Percentiles rank a stretch among this genome's conserved stretches.
These are phyloP conservation scores for Aspergillus novofumigatus DNA, from an alignment of 2,329 filamentous ascomycete species.

Conservation along the genomic window DNA sequence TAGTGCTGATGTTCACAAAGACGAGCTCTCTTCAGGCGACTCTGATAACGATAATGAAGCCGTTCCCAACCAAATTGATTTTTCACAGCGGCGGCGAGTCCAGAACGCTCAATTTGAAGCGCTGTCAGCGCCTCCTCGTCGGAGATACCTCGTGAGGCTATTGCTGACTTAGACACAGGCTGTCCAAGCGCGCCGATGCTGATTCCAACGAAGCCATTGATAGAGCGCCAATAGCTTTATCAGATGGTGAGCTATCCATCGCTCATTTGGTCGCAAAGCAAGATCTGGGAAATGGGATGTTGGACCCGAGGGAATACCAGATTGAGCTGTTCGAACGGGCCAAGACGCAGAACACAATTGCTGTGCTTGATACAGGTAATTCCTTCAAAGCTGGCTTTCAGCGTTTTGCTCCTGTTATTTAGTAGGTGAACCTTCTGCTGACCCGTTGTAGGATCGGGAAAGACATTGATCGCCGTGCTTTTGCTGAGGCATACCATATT, in stretches of 20 bases:
- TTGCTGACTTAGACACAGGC: slow-evolving; percentile 20
- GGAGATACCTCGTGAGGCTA: not conserved
- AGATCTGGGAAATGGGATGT: slow-evolving; percentile 58
- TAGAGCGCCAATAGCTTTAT: slow-evolving; percentile 23
- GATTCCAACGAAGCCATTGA: slow-evolving; percentile 39
- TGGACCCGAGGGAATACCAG: slow-evolving; percentile 83
- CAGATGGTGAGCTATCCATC: slow-evolving; percentile 50
- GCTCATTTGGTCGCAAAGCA: slow-evolving; percentile 52
- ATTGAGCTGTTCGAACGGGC: slow-evolving; percentile 85
- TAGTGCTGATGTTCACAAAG: slow-evolving; percentile 1
- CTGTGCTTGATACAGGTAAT: slow-evolving; percentile 82
- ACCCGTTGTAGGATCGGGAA: slow-evolving; percentile 67
- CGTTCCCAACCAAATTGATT: slow-evolving; percentile 12
- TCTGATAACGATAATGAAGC: slow-evolving; percentile 29
- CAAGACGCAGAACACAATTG: slow-evolving; percentile 80
- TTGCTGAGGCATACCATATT: slow-evolving; percentile 73
- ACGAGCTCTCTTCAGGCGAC: slow-evolving; percentile 19
- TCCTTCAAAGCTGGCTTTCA: not conserved
- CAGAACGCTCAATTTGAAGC: slow-evolving; percentile 51
- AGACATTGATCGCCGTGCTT: slow-evolving; percentile 91
- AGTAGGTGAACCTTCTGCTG: not conserved
- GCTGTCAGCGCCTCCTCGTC: slow-evolving; percentile 30
- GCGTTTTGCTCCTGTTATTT: not conserved
- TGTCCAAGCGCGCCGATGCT: slow-evolving; percentile 41
- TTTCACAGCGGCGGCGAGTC: slow-evolving; percentile 45